phyloP scores from a whole-genome alignment of 2,329 filamentous ascomycete genomes.

The Cordyceps cateniannulata region DNA sequence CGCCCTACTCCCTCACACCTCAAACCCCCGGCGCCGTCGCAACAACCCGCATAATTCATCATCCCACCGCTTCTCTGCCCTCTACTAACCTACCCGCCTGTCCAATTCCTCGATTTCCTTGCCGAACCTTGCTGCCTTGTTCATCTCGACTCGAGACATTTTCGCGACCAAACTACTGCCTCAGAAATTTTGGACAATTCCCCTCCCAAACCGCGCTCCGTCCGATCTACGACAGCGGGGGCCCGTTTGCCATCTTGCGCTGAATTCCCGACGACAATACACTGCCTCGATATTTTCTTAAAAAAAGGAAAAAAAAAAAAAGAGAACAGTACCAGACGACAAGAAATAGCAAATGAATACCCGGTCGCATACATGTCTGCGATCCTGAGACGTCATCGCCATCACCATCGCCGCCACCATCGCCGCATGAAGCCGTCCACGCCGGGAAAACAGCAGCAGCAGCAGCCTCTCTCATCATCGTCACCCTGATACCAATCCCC shows the following conservation, averaged over 20 bases:
- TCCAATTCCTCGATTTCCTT: neutral
- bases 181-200: neutral
- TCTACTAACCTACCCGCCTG: neutral
- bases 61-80: neutral
- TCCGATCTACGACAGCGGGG: neutral
- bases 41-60: neutral
- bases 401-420: neutral
- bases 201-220: neutral
- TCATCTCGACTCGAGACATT: neutral
- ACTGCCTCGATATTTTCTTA: no score
- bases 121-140: no score
- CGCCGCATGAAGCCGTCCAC: neutral
- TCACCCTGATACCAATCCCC: neutral
- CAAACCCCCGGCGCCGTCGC: neutral
- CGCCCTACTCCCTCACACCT: constrained; percentile 4
- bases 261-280: neutral
- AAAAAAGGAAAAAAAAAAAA: no score
- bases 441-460: neutral
- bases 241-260: neutral
- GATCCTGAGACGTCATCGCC: constrained; percentile 7
- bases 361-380: constrained; percentile 11
- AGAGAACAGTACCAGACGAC: neutral
- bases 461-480: neutral
- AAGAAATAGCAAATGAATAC: neutral
- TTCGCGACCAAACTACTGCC: neutral